These are phyloP conservation scores for Russula sp. DNA, from an alignment of 768 basidiomycete species.

Conservation along the genomic window DNA sequence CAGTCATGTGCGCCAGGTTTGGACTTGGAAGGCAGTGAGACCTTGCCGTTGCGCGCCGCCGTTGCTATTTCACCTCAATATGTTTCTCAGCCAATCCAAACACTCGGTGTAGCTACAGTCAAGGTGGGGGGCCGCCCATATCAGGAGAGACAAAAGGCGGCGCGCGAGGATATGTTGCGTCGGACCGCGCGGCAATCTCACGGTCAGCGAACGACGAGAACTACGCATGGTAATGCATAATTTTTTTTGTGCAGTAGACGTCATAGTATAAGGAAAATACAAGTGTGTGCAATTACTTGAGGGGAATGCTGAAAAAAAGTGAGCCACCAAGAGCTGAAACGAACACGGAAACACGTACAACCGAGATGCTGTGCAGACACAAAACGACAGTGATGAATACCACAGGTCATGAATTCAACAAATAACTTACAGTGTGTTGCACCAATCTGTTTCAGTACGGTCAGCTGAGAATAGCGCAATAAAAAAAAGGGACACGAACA, in stretches of 20 bases:
- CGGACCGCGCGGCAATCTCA: neutral
- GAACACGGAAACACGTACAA: slow-evolving; percentile 49
- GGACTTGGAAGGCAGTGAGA: neutral
- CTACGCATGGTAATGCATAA: slow-evolving; percentile 40
- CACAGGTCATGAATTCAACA: neutral
- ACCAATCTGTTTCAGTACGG: slow-evolving; percentile 59
- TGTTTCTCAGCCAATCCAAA: neutral
- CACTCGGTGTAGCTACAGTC: neutral
- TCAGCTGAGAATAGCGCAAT: slow-evolving; percentile 13
- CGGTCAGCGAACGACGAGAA: neutral
- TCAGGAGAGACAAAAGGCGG: neutral
- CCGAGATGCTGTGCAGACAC: slow-evolving; percentile 57
- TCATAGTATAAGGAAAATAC: slow-evolving; percentile 34
- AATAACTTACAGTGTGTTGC: slow-evolving; percentile 79
- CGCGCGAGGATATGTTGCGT: neutral
- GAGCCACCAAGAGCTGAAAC: slow-evolving; percentile 25
- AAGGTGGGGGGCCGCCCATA: neutral
- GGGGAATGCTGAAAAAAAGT: slow-evolving; percentile 66
- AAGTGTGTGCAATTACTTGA: slow-evolving; percentile 67
- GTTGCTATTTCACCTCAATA: neutral
- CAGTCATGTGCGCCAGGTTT: neutral
- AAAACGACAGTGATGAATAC: slow-evolving; percentile 20
- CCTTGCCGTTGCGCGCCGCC: too few relatives aligned
- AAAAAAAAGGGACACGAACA: slow-evolving; percentile 55
- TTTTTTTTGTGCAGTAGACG: slow-evolving; percentile 37